Percentiles rank a stretch among this genome's conserved stretches.
These are phyloP conservation scores for Russula olivacea DNA, from an alignment of 768 basidiomycete genomes.

Conservation along the genomic window DNA sequence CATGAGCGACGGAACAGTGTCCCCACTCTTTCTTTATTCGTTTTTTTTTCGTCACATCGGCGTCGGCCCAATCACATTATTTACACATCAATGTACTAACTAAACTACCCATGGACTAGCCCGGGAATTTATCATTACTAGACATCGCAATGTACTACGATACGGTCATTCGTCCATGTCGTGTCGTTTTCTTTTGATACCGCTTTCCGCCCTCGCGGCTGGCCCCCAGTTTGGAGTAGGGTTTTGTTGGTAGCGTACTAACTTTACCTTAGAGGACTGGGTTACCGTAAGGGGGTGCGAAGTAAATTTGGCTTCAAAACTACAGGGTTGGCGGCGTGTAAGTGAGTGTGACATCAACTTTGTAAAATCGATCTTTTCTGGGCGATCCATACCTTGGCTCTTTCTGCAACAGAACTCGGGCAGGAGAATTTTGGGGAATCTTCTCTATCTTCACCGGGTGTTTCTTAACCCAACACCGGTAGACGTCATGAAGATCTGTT, in stretches of 20 bases:
- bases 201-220: constrained; percentile 51
- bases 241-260: constrained; percentile 88
- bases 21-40: not conserved
- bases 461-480: constrained; percentile 75
- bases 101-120: not conserved
- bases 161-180: constrained; percentile 27
- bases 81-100: constrained; percentile 11
- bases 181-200: constrained; percentile 41
- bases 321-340: constrained; percentile 28
- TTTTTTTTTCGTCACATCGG: not conserved
- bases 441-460: constrained; percentile 85
- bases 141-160: constrained; percentile 23
- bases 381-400: constrained; percentile 49
- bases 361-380: not conserved
- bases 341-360: not conserved
- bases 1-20: not conserved
- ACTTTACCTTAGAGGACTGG: constrained; percentile 57
- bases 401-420: constrained; percentile 59
- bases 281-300: constrained; percentile 62
- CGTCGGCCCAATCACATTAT: not conserved
- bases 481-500: constrained; percentile 70
- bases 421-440: constrained; percentile 67
- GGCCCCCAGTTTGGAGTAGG: constrained; percentile 95
- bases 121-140: constrained; percentile 17
- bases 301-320: constrained; percentile 65